Evolutionary conservation across 2,329 filamentous ascomycete species (phyloP), one percentile per base, ranked within the genome.

Genomic region (Ustulina deusta): DNA sequence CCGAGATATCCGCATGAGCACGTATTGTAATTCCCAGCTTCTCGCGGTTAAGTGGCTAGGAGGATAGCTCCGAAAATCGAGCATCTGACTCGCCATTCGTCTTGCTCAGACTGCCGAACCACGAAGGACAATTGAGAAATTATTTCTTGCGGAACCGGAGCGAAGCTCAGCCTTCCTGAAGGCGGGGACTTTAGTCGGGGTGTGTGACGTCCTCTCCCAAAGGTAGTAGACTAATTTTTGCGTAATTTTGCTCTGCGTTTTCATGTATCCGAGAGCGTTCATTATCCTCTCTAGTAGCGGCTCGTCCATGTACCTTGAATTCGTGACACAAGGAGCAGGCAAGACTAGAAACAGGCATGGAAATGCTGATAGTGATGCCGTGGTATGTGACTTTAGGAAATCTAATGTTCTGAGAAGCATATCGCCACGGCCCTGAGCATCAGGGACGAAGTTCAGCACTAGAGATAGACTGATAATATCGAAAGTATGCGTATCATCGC

Each of bases 361-460:
- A 54, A 92, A 87, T 57, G 80, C 77, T 76, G 74, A 22, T 73
- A n/a, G 64, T 40, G 77, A 67, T 44, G 71, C 68, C 25, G 66
- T 59, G 32, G 73, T 69, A 61, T 75, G 68, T 54, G 79, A 77
- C 51, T 81, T 86, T 51, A 97, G 82, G 76, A 97, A 97, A 22
- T 87, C 81, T 15, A 91, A 84, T 38, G 91, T 94, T 46, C 92
- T 88, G 60, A 87, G 84, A 61, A 99, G 86, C 96, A 99, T 99
- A 65, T 92, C 87, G 1, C 96, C 96, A 73, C 94, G 87, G 4
- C 85, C 87, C 36, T 81, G 81, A 2, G 93, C 86, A 72, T 94
- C 90, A 0, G 95, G 93, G 2, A 98, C 94, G 76, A 94, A 99
- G 79, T 99, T 99, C 70, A 99, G 84, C 5, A 99, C 96, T 61